Evolutionary conservation across 768 basidiomycete species (phyloP).

Genomic region (Suillus alpinus): DNA sequence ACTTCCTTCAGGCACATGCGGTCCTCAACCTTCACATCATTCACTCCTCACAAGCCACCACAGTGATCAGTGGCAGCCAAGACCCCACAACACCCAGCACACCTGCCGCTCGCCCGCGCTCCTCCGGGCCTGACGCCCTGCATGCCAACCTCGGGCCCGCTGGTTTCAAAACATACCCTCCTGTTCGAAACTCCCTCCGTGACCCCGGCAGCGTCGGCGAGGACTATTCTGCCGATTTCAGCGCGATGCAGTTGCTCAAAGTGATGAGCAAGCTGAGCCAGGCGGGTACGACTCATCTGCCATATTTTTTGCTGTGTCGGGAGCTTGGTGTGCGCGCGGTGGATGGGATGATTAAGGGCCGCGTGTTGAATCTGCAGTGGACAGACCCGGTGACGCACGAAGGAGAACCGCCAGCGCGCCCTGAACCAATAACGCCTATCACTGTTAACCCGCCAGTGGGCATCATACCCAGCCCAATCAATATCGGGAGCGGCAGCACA

Average conservation of each 20-base stretch:
- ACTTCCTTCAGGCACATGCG: conserved; percentile 83
- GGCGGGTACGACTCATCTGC: conserved; percentile 57
- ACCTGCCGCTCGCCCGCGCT: conserved; percentile 31
- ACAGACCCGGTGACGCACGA: conserved; percentile 67
- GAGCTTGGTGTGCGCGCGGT: conserved; percentile 83
- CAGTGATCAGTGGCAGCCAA: conserved; percentile 20
- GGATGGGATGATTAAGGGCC: conserved; percentile 80
- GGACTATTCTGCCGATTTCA: conserved; percentile 63
- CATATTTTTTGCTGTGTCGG: conserved; percentile 79
- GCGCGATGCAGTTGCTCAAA: conserved; percentile 74
- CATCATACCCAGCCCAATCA: conserved; percentile 19
- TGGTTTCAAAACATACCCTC: conserved; percentile 60
- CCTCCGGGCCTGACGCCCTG: conserved; percentile 45
- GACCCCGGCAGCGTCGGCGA: conserved; percentile 29
- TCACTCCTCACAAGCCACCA: conserved; percentile 63
- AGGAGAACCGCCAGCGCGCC: conserved; percentile 29
- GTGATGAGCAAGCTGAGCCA: conserved; percentile 79
- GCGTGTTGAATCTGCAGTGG: conserved; percentile 75
- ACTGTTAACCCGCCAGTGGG: conserved; percentile 29
- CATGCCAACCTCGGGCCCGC: conserved; percentile 60
- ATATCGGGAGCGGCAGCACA: conserved; percentile 33
- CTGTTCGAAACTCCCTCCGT: conserved; percentile 27
- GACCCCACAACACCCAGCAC: conserved; percentile 31
- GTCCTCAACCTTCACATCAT: conserved; percentile 85
- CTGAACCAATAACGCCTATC: conserved; percentile 23